Conservation (phyloP, 495 filamentous ascomycete genomes). For the Penicillium turbatum region DNA sequence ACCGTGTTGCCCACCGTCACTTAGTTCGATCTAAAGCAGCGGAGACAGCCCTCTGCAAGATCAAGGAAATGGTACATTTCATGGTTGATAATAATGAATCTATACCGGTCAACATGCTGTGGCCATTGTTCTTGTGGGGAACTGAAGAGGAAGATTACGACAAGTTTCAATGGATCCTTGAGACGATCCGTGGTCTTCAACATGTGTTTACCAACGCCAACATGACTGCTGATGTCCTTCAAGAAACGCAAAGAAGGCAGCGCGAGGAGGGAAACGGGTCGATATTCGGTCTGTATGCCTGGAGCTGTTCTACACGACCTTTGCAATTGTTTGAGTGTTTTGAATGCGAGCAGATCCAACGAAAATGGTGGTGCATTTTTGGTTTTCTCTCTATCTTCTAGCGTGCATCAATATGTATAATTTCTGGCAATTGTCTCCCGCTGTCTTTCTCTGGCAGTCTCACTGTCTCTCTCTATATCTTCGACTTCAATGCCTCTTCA, state of each 20-base stretch:
- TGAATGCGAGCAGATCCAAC: neutral
- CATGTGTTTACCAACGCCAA: slow-evolving; percentile 36
- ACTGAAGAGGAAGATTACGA: slow-evolving; percentile 37
- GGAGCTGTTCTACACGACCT: slow-evolving; percentile 27
- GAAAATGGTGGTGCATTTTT: neutral
- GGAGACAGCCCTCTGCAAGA: neutral
- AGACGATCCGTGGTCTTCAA: slow-evolving; percentile 36
- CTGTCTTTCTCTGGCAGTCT: too few species aligned
- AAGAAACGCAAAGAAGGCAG: slow-evolving; percentile 39
- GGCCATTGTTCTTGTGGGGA: slow-evolving; percentile 42
- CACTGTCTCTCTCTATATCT: neutral
- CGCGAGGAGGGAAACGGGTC: slow-evolving; percentile 35
- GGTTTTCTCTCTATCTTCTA: neutral
- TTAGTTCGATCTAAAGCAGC: neutral
- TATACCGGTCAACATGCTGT: slow-evolving; percentile 33
- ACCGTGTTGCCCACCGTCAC: slow-evolving; percentile 37
- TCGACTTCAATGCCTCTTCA: slow-evolving; percentile 2
- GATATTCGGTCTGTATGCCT: slow-evolving; percentile 38
- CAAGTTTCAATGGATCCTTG: slow-evolving; percentile 34
- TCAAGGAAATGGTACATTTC: neutral
- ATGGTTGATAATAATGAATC: neutral
- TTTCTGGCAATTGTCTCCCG: too few species aligned
- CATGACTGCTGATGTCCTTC: slow-evolving; percentile 37
- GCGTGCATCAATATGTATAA: neutral
- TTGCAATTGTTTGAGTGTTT: slow-evolving; percentile 36